Base-by-base conservation (phyloP, 2,329 filamentous ascomycete species). In the Tothia fuscella region DNA sequence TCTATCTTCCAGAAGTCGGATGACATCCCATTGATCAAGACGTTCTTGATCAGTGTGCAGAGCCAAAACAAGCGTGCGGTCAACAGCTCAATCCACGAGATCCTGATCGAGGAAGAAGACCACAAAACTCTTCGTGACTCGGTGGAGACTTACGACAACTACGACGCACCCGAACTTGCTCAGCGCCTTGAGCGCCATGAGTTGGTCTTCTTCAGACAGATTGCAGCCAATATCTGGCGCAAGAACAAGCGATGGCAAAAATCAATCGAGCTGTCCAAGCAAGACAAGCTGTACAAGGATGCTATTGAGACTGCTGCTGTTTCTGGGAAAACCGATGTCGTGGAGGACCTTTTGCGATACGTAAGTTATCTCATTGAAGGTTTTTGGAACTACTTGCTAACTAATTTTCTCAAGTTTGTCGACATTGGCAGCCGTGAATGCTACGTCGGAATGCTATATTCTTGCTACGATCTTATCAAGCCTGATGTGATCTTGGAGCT, bases 161-260 rank as follows among this genome's bases (percentile, higher is more conserved):
- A 96, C 58, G 93, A 98, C 60, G 82, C 89, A 3, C 84, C 93
- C 35, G 88, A 93, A 20, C 76, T 98, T 46, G 93, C 91, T 2
- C 76, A 83, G 58, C 83, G 91, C 43, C 72, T 98, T 9, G 93
- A 98, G 75, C 91, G 91, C 69, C 93, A 98, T 58, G 91, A 98
- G 44, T 70, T 98, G 37, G 88, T 98, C 49, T 98, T 98, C 74
- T 98, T 98, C 82, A 82, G 91, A 57, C 91, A 98, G 65, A 94
- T 98, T 56, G 91, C 91, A 4, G 87, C 93, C 50, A 94, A 74
- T 66, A 98, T 98, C 63, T 98, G 96, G 71, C 87, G 93, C 62
- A 98, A 96, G 76, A 96, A 94, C 72, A 96, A 96, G 81, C 78
- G 91, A 49, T 98, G 93, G 93, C 89, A 96, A 69, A 96, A 96